Evolutionary conservation across 2,329 filamentous ascomycete genomes (phyloP), one percentile per base, ranked within the genome.

Genomic region (Curvularia spicifera): DNA sequence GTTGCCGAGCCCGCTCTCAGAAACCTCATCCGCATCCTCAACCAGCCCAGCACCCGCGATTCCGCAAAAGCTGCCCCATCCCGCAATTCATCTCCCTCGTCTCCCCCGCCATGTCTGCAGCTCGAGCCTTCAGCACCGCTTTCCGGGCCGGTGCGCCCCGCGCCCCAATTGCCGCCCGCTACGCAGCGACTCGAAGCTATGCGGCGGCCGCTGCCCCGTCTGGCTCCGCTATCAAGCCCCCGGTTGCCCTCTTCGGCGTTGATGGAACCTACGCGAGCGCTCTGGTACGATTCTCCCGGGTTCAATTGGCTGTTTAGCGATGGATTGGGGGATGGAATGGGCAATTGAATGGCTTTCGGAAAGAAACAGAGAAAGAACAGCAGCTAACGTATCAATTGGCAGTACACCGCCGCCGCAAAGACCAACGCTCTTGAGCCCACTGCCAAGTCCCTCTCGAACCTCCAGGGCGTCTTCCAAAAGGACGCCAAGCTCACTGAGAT

Each of bases 241-340:
- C 95, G 70, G 85, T 97, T 78, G 87, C 93, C 73, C 87, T 99
- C 76, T 99, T 92, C 82, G 95, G 95, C 73, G 84, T 99, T 77
- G 95, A 98, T 82, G 95, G 95, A 81, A 98, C 94, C 78, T 99
- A 99, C 84, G 95, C 95, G 79, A 93, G 90, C 83, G 95, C 95
- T 84, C 86, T 99, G 89, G 95, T 99, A 94, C 80, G 91, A 61
- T 49, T 59, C 56, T 53, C 53, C 44, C 35, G 37, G 43, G 28
- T 46, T 15, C 65, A 68, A 70, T 69, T 69, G 65, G 63, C 31
- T 26, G 12, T 18, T 40, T 47, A 28, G 53, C 57, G 67, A 68
- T 69, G 63, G 51, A 29, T 15, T 22, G n/a, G 52, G 47, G 56
- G 67, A 71, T 70, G 65, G 61, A 35, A 33, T 20, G 51, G 51